Evolutionary conservation across 2,329 filamentous ascomycete species (phyloP).

Genomic region (Fusarium continuum): DNA sequence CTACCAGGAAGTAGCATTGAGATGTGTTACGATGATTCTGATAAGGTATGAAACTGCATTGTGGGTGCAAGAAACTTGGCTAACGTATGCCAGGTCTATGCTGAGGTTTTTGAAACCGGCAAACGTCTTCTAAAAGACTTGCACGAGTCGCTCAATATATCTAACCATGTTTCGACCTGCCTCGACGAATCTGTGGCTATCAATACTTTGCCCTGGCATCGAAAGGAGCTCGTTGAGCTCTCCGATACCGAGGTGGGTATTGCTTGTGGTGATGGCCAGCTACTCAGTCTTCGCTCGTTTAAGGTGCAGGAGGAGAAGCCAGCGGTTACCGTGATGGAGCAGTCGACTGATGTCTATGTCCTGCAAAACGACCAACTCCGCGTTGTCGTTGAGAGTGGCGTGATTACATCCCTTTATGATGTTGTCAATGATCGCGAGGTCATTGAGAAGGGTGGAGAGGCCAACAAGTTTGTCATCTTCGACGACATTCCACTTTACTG

Average conservation of each 20-base stretch:
- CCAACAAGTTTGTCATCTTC: slow-evolving; percentile 92
- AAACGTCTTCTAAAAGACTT: slow-evolving; percentile 76
- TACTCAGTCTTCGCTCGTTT: slow-evolving; percentile 62
- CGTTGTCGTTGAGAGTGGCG: slow-evolving; percentile 76
- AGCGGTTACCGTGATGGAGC: slow-evolving; percentile 62
- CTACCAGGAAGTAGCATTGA: slow-evolving; percentile 94
- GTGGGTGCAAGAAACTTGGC: not conserved
- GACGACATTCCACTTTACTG: slow-evolving; percentile 98
- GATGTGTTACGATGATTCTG: slow-evolving; percentile 97
- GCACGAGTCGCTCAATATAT: slow-evolving; percentile 72
- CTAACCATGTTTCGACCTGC: slow-evolving; percentile 52
- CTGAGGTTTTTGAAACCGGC: slow-evolving; percentile 80
- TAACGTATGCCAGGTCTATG: slow-evolving; percentile 70
- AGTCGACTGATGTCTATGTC: slow-evolving; percentile 72
- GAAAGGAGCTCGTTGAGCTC: slow-evolving; percentile 76
- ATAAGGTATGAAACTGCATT: slow-evolving; percentile 63
- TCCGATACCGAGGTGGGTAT: slow-evolving; percentile 63
- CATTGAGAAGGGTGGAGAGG: slow-evolving; percentile 76
- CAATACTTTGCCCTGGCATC: slow-evolving; percentile 89
- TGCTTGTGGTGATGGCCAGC: slow-evolving; percentile 64
- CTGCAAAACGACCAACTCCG: slow-evolving; percentile 81
- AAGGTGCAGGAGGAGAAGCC: slow-evolving; percentile 55
- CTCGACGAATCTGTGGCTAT: slow-evolving; percentile 68
- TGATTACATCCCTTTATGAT: slow-evolving; percentile 87
- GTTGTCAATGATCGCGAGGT: slow-evolving; percentile 77